A percentile compares a stretch with the other conserved stretches of the same genome.
Conservation (phyloP, 2,329 filamentous ascomycete species). For the Raffaelea deltoideospora region DNA sequence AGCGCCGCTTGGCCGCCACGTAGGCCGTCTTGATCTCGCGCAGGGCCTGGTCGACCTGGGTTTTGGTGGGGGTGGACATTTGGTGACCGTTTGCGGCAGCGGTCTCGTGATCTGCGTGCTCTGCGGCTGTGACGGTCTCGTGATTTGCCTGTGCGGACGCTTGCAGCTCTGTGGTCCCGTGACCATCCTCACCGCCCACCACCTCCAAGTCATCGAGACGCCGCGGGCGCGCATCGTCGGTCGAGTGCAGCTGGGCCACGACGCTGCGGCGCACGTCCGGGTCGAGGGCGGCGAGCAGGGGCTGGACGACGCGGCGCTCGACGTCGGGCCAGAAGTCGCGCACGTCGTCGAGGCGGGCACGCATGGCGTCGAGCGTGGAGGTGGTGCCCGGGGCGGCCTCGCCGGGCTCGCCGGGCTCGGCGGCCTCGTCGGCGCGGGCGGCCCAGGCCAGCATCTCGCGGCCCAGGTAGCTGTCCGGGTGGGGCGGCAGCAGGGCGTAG, state of each 20-base stretch:
- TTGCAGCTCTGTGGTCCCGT: slow-evolving; percentile 3
- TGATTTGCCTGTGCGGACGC: slow-evolving; percentile 1
- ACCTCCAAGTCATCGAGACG: slow-evolving; percentile 5
- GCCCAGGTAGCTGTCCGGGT: slow-evolving; percentile 74
- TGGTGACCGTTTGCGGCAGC: background rate
- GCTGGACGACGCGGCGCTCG: slow-evolving; percentile 68
- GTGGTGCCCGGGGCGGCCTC: slow-evolving; percentile 45
- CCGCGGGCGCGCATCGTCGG: slow-evolving; percentile 12
- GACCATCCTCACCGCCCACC: too few species aligned
- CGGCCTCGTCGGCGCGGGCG: slow-evolving; percentile 32
- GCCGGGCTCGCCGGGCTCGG: slow-evolving; percentile 39
- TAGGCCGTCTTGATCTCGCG: slow-evolving; percentile 71
- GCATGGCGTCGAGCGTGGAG: slow-evolving; percentile 49
- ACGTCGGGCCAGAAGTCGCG: slow-evolving; percentile 68
- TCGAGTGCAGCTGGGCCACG: slow-evolving; percentile 41
- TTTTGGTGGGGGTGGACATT: slow-evolving; percentile 1
- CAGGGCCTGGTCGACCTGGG: slow-evolving; percentile 46
- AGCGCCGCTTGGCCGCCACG: slow-evolving; percentile 65
- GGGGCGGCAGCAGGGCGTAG: slow-evolving; percentile 81
- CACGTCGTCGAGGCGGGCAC: slow-evolving; percentile 60
- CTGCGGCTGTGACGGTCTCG: background rate
- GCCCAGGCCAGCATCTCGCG: slow-evolving; percentile 69
- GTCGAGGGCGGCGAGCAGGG: slow-evolving; percentile 45
- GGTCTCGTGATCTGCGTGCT: background rate
- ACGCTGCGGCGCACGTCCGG: slow-evolving; percentile 49